phyloP scores from a whole-genome alignment of 2,329 filamentous ascomycete species.

The Mycocentrospora acerina region DNA sequence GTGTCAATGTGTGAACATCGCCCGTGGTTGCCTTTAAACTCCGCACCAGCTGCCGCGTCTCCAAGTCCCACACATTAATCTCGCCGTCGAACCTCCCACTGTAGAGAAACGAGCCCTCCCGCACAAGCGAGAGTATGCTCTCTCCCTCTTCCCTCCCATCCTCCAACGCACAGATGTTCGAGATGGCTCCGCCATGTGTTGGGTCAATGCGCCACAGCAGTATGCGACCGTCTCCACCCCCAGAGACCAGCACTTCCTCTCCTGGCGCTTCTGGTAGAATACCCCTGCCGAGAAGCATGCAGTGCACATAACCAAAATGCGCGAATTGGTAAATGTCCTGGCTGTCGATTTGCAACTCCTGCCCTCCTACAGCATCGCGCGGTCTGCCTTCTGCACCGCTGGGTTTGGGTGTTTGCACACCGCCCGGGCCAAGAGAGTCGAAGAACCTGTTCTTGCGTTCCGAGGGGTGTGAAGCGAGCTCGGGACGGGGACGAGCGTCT shows the following conservation, averaged over 20 bases:
- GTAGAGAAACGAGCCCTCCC: slow-evolving; percentile 91
- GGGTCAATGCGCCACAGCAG: slow-evolving; percentile 84
- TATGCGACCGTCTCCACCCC: slow-evolving; percentile 89
- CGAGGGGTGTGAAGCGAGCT: slow-evolving; percentile 70
- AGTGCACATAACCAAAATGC: slow-evolving; percentile 94
- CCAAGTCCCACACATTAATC: slow-evolving; percentile 94
- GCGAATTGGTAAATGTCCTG: slow-evolving; percentile 84
- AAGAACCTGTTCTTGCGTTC: slow-evolving; percentile 86
- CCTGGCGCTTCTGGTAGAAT: slow-evolving; percentile 69
- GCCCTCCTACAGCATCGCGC: slow-evolving; percentile 57
- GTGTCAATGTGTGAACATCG: slow-evolving; percentile 83
- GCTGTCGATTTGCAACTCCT: slow-evolving; percentile 77
- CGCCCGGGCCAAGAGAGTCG: slow-evolving; percentile 84
- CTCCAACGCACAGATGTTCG: slow-evolving; percentile 67
- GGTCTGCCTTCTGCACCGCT: slow-evolving; percentile 56
- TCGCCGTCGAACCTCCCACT: slow-evolving; percentile 84
- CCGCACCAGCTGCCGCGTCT: slow-evolving; percentile 85
- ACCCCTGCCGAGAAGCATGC: slow-evolving; percentile 83
- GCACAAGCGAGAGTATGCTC: slow-evolving; percentile 72
- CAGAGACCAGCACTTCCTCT: slow-evolving; percentile 81
- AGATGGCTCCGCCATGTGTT: slow-evolving; percentile 61
- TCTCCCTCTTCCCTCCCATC: slow-evolving; percentile 61
- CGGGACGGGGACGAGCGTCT: slow-evolving; percentile 59
- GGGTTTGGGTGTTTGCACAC: slow-evolving; percentile 73
- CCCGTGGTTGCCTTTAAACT: slow-evolving; percentile 79